phyloP scores from a whole-genome alignment of 306 rosid genomes.

The Rosa lucieae region DNA sequence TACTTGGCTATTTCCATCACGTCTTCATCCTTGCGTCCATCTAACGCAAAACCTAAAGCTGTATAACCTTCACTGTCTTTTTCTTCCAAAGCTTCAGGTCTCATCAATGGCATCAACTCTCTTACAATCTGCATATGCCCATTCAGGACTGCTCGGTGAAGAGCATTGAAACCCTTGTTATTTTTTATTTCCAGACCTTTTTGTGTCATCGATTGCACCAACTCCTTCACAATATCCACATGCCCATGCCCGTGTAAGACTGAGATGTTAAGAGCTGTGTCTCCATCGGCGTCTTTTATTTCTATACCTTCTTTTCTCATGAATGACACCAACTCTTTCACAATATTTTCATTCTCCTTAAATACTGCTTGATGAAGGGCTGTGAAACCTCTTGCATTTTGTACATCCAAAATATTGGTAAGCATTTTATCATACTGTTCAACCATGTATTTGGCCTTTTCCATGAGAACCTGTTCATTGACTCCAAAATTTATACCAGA shows the following conservation, averaged over 20 bases:
- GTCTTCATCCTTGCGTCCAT: neutral
- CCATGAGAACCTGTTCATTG: neutral
- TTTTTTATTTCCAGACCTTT: no score
- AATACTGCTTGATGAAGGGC: neutral
- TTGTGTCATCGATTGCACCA: no score
- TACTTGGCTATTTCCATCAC: no score
- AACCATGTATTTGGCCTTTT: neutral
- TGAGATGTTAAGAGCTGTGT: no score
- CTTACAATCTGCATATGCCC: no score
- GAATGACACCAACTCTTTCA: no score
- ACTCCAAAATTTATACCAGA: neutral
- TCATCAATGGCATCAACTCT: neutral
- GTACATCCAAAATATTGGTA: neutral
- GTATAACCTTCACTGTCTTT: accelerated
- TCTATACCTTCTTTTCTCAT: neutral
- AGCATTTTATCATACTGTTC: neutral
- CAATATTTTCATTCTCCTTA: neutral
- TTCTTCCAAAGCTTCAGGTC: neutral
- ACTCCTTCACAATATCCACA: no score
- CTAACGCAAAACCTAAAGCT: neutral
- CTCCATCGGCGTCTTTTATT: no score
- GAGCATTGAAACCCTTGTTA: no score
- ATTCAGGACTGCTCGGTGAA: no score
- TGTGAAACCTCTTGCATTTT: neutral
- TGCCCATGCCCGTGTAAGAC: no score